These are phyloP conservation scores for Fistulinella prunicolor DNA, from an alignment of 768 basidiomycete species.

Conservation along the genomic window DNA sequence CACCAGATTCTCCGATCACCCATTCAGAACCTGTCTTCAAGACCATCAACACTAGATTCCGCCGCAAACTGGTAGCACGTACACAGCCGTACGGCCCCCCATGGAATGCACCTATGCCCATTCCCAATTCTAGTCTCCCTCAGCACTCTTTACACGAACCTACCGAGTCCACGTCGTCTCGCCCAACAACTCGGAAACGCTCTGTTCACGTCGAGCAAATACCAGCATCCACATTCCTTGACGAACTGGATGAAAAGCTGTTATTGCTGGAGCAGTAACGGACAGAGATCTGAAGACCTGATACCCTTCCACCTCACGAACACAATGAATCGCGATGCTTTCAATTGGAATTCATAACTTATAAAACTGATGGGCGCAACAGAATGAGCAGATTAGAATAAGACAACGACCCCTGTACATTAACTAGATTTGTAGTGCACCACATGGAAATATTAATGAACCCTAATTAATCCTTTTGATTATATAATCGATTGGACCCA, in stretches of 20 bases:
- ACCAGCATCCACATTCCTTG: conserved; percentile 8
- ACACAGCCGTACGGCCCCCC: conserved; percentile 40
- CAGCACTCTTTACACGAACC: conserved; percentile 1
- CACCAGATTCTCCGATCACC: conserved; percentile 4
- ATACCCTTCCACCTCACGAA: conserved; percentile 1
- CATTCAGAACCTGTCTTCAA: conserved; percentile 12
- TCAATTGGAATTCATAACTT: too few species aligned
- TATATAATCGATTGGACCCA: conserved; percentile 35
- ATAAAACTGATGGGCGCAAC: too few species aligned
- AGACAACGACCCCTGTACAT: too few species aligned
- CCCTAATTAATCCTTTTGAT: too few species aligned
- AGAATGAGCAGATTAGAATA: too few species aligned
- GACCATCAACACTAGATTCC: conserved; percentile 13
- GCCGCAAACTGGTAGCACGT: conserved; percentile 27
- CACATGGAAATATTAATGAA: too few species aligned
- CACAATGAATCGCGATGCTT: too few species aligned
- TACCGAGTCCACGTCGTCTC: background rate
- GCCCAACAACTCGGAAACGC: background rate
- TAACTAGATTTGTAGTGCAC: too few species aligned
- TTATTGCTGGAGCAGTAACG: conserved; percentile 15
- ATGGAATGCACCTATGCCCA: conserved; percentile 33
- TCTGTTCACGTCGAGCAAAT: too few species aligned
- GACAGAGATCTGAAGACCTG: background rate
- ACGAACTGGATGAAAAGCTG: conserved; percentile 21
- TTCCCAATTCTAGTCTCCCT: conserved; percentile 2